Percentiles rank a stretch among this genome's conserved stretches.
Evolutionary conservation across 2,329 filamentous ascomycete genomes (phyloP).

Genomic region (Pestalotiopsis sp.): DNA sequence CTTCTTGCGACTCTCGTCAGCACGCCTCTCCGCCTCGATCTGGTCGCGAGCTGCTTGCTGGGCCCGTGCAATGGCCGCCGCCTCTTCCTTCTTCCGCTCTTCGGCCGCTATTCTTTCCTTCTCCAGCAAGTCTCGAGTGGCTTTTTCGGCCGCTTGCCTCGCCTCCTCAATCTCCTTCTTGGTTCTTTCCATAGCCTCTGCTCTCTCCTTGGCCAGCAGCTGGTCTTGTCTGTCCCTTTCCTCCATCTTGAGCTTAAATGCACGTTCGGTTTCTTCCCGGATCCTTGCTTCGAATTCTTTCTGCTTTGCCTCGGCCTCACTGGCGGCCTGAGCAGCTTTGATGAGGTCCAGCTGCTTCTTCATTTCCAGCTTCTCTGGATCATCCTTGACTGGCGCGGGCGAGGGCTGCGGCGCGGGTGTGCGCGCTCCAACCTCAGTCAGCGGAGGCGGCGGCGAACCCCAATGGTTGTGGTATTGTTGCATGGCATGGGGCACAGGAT

Average conservation of each 20-base stretch:
- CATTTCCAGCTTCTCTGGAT: constrained; percentile 63
- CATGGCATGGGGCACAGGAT: constrained; percentile 46
- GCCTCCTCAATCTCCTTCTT: constrained; percentile 48
- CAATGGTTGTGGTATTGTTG: constrained; percentile 47
- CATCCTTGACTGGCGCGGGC: constrained; percentile 28
- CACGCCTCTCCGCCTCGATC: constrained; percentile 38
- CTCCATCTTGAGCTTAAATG: constrained; percentile 42
- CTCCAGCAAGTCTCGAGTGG: constrained; percentile 41
- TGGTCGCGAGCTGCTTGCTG: constrained; percentile 37
- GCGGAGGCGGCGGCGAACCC: constrained; percentile 37
- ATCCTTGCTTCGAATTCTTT: constrained; percentile 46
- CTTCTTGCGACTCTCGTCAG: constrained; percentile 27
- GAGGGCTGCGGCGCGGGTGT: not conserved
- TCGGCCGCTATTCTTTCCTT: constrained; percentile 35
- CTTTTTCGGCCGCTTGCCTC: constrained; percentile 45
- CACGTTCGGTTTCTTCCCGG: constrained; percentile 47
- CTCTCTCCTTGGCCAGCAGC: constrained; percentile 33
- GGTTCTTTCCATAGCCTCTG: constrained; percentile 44
- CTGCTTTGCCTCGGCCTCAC: constrained; percentile 46
- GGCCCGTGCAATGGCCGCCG: constrained; percentile 29
- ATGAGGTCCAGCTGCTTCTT: constrained; percentile 59
- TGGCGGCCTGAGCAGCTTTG: constrained; percentile 46
- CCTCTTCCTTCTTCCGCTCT: constrained; percentile 25
- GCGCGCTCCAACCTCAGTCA: constrained; percentile 27
- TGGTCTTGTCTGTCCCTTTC: constrained; percentile 38